A percentile compares a stretch with the other conserved stretches of the same genome.
These are phyloP conservation scores for Blastobotrys illinoisensis DNA, from an alignment of 1,139 yeast species.

Conservation along the genomic window DNA sequence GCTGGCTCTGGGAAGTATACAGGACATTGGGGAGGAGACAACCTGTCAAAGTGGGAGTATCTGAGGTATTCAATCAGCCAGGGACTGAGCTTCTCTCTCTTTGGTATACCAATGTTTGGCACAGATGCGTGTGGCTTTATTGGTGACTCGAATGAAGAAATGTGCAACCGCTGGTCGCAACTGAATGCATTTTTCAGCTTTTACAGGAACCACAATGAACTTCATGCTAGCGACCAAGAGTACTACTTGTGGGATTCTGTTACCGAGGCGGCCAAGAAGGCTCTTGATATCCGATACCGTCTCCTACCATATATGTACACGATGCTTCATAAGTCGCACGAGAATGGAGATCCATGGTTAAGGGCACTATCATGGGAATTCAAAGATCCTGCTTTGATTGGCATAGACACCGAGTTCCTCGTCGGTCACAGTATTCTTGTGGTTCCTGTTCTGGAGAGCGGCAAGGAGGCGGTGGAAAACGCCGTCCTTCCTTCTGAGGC, in stretches of 20 bases:
- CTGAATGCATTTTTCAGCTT: constrained; percentile 19
- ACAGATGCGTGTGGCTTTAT: constrained; percentile 20
- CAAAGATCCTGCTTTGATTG: constrained; percentile 10
- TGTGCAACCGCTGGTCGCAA: constrained; percentile 20
- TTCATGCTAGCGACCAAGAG: constrained; percentile 13
- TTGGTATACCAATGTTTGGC: constrained; percentile 21
- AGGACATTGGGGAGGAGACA: constrained; percentile 24
- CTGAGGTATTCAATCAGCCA: constrained; percentile 15
- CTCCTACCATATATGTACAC: constrained; percentile 21
- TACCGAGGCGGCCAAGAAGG: constrained; percentile 14
- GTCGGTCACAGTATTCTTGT: constrained; percentile 19
- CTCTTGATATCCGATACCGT: constrained; percentile 16
- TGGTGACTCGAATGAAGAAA: constrained; percentile 16
- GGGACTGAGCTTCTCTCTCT: constrained; percentile 15
- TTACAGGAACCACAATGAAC: constrained; percentile 19
- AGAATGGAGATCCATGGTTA: constrained; percentile 15
- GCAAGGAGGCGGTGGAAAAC: constrained; percentile 21
- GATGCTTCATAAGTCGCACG: constrained; percentile 14
- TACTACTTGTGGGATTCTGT: constrained; percentile 17
- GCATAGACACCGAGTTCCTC: constrained; percentile 17
- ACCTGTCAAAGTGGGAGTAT: constrained; percentile 17
- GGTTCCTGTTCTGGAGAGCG: constrained; percentile 17
- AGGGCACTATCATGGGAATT: constrained; percentile 21
- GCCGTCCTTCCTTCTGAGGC: constrained; percentile 32
- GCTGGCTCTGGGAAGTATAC: constrained; percentile 19